A percentile compares a stretch with the other conserved stretches of the same genome.
These are phyloP conservation scores for Ettlia oleoabundans DNA, from an alignment of 139 green algal species.

Conservation along the genomic window DNA sequence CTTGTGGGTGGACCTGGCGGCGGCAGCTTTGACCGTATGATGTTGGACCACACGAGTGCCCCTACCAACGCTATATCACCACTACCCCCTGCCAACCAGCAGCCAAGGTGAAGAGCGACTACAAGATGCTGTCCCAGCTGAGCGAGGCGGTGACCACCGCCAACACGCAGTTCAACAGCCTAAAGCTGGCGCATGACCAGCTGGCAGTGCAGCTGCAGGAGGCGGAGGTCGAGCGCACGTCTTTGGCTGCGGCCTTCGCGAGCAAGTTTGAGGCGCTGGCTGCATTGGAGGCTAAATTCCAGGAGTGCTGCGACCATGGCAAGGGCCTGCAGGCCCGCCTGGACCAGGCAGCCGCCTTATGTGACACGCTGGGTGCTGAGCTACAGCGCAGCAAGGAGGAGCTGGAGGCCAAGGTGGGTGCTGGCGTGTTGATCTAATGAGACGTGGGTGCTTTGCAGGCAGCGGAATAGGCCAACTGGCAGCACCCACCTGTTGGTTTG, in stretches of 20 bases:
- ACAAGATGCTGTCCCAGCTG: neutral
- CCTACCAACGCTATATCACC: neutral
- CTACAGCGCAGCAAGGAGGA: neutral
- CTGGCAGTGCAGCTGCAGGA: neutral
- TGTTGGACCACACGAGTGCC: neutral
- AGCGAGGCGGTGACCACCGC: neutral
- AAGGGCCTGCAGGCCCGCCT: neutral
- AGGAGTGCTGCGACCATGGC: neutral
- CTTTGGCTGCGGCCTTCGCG: slow-evolving; percentile 5
- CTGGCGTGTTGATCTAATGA: neutral
- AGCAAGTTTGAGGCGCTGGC: neutral
- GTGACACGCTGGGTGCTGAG: neutral
- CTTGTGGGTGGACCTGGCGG: neutral
- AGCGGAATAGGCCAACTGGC: too few species aligned
- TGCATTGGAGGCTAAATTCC: neutral
- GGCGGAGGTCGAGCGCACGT: neutral
- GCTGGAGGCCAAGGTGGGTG: neutral
- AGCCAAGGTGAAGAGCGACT: slow-evolving; percentile 28
- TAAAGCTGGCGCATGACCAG: neutral
- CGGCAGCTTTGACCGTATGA: neutral
- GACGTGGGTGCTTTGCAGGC: too few species aligned
- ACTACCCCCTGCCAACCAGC: neutral
- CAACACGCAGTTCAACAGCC: neutral
- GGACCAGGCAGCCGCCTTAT: neutral
- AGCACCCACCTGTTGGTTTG: too few species aligned